Evolutionary conservation across 148 eudicot species (phyloP), one percentile per base, ranked within the genome.

Genomic region (Fagopyrum esculentum): DNA sequence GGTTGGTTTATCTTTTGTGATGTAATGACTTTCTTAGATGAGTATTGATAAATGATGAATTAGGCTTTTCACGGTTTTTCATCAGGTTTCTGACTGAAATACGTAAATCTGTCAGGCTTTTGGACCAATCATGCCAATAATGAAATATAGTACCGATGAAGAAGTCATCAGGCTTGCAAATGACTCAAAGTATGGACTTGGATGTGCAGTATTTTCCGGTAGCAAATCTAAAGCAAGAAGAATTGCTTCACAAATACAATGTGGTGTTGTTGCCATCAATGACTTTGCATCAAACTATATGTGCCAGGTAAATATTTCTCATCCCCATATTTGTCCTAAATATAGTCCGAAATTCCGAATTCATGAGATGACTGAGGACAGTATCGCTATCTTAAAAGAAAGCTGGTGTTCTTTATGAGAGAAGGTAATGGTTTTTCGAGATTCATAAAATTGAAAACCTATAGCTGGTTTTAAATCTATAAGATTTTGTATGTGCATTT

Each of bases 121-220:
- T 82, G 98, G 98, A 79, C 98, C 97, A 50, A 95, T 95, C 74
- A 89, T 95, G 90, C 98, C 98, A 46, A 90, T 95, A 75, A 90
- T 95, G 97, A 87, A 89, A 86, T 90, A 92, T 73, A 83, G 84
- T 83, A 83, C 93, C 26, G 98, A 95, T 69, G 98, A 92, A 81
- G 98, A 95, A 85, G 98, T 77, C 54, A 72, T 95, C 56, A 85
- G 73, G 76, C 93, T 95, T 73, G 98, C 98, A 76, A 95, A 95
- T 86, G 98, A 95, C 80, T 95, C 98, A 12, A 87, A 82, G 82
- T 95, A 90, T 83, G 98, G 98, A 76, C 98, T 95, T 79, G 99
- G 99, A 15, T 95, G 99, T 77, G 97, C 99, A 69, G 99, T 95
- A 19, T 95, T 95, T 74, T 95, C 97, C 78, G 96, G 97, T 54